These are phyloP conservation scores for Zygoascus ofunaensis DNA, from an alignment of 805 yeast species.

Conservation along the genomic window DNA sequence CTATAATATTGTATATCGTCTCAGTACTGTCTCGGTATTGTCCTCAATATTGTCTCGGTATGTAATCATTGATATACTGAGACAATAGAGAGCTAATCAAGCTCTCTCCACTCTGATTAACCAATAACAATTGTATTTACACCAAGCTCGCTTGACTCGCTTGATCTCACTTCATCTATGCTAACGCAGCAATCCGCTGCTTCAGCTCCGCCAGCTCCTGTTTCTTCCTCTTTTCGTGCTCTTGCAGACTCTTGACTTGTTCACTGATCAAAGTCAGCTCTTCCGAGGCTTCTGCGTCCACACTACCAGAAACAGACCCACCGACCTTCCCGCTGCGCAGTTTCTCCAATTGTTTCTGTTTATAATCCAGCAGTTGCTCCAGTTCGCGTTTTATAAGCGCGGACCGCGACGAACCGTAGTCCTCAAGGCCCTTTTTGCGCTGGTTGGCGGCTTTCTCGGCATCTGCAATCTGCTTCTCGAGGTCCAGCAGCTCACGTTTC, in stretches of 20 bases:
- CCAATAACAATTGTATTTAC: too few relatives aligned
- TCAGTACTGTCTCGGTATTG: too few relatives aligned
- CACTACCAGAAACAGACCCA: slow-evolving; percentile 7
- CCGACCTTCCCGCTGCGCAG: slow-evolving; percentile 26
- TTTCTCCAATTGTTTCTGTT: slow-evolving; percentile 47
- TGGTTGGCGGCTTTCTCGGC: slow-evolving; percentile 43
- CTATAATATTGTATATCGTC: too few relatives aligned
- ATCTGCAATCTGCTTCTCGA: slow-evolving; percentile 55
- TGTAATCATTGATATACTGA: too few relatives aligned
- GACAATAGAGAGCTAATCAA: too few relatives aligned
- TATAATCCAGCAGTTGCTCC: slow-evolving; percentile 74
- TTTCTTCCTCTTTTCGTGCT: slow-evolving; percentile 53
- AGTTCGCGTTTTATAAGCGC: slow-evolving; percentile 50
- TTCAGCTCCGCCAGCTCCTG: slow-evolving; percentile 45
- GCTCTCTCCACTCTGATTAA: too few relatives aligned
- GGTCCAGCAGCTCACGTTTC: slow-evolving; percentile 64
- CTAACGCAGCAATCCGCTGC: slow-evolving; percentile 22
- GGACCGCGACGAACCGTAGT: slow-evolving; percentile 25
- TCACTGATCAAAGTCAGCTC: slow-evolving; percentile 62
- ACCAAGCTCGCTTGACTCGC: too few relatives aligned
- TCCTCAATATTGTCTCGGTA: too few relatives aligned
- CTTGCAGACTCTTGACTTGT: slow-evolving; percentile 67
- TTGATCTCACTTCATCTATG: too few relatives aligned
- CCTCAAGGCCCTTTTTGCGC: slow-evolving; percentile 29
- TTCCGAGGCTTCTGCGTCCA: slow-evolving; percentile 32